Evolutionary conservation across 2,329 filamentous ascomycete genomes (phyloP), one percentile per base, ranked within the genome.

Genomic region (Cadophora sp.): DNA sequence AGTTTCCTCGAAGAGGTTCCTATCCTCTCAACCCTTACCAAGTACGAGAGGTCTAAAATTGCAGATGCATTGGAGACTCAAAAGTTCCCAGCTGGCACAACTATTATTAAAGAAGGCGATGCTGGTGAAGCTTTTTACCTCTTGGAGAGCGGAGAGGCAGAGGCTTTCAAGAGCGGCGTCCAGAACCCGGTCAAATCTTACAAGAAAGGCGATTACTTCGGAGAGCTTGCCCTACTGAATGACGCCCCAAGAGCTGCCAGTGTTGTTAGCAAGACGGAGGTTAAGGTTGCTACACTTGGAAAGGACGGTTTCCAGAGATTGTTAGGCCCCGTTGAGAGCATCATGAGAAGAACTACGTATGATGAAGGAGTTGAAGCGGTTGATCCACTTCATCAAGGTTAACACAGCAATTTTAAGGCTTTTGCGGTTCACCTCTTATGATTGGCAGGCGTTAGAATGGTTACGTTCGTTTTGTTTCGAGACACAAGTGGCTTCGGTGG

Each of bases 21-120:
- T 0, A 85, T 98, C 34, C 87, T 99, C 29, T 86, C 91, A 2
- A 90, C 89, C 26, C 86, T 99, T 66, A 97, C 94, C 55, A 87
- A 92, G 0, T 98, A 98, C 80, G 96, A 99, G 82, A 91, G 96
- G 68, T 93, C 93, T 77, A 99, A 99, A 85, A 97, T 99, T 79
- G 95, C 96, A 69, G 96, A 98, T 81, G 95, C 96, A 1, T 85
- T 99, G 66, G 94, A 98, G 79, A 96, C 94, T 11, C 89, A 91
- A 79, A 97, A 97, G 77, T 97, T 91, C 79, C 86, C 91, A 0
- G 83, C 90, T 8, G 93, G 92, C 26, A 87, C 90, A n/a, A 87
- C 87, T 62, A 97, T 99, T 78, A 98, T 99, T 81, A 86, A 84
- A 68, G 93, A 98, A 80, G 96, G 96, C 63, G 96, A 98, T 78